These are phyloP conservation scores for Vitis rupestris DNA, from an alignment of 164 flowering plant species.

Conservation along the genomic window DNA sequence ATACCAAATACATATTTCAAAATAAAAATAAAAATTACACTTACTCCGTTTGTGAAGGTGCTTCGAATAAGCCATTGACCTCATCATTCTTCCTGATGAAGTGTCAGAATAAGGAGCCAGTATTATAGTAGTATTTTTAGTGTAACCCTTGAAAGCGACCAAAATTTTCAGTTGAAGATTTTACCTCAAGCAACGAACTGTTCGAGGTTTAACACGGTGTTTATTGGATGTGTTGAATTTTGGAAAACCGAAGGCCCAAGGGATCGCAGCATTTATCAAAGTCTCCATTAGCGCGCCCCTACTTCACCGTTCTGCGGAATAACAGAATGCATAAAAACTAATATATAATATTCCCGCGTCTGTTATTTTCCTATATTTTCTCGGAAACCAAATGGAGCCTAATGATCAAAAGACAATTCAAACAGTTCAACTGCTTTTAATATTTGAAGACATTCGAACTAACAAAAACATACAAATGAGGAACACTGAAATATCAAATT, in stretches of 20 bases:
- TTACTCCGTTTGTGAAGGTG: slow-evolving; percentile 20
- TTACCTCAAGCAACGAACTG: slow-evolving; percentile 30
- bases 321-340: no score
- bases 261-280: slow-evolving; percentile 18
- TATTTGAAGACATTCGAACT: no score
- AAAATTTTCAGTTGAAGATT: background rate
- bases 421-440: no score
- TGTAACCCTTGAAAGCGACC: background rate
- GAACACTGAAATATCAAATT: no score
- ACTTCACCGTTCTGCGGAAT: no score
- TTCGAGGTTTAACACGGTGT: slow-evolving; percentile 8
- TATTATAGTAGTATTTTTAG: background rate
- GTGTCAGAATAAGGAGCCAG: background rate
- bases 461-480: no score
- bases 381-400: no score
- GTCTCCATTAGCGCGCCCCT: slow-evolving; percentile 12
- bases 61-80: slow-evolving; percentile 18
- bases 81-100: slow-evolving; percentile 35
- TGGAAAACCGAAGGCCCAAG: slow-evolving; percentile 5
- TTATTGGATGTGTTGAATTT: background rate
- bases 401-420: no score
- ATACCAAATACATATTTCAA: background rate
- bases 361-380: no score
- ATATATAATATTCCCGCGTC: no score
- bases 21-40: slow-evolving; percentile 5